Conservation (phyloP, 2,329 filamentous ascomycete species). For the Orbilia javanica region DNA sequence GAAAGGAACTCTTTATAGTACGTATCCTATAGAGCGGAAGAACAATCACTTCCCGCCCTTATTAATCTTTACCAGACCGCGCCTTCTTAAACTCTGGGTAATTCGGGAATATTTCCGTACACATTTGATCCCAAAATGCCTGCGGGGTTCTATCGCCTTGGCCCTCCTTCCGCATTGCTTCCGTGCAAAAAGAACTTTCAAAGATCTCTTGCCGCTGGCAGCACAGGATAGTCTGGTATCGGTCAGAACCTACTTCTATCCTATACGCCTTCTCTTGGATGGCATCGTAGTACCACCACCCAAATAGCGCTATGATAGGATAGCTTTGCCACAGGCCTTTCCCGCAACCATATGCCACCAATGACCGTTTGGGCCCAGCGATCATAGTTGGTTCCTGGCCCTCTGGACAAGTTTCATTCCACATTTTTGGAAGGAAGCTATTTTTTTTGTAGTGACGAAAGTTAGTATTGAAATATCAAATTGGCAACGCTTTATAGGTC, state of each 20-base stretch:
- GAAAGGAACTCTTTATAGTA: too few relatives aligned
- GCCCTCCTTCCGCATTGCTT: not conserved
- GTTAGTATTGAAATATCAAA: not conserved
- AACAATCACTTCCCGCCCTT: too few relatives aligned
- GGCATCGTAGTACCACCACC: conserved; percentile 24
- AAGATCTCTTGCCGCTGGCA: not conserved
- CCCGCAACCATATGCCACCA: conserved; percentile 39
- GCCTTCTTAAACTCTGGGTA: not conserved
- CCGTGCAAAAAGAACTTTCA: not conserved
- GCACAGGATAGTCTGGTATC: conserved; percentile 20
- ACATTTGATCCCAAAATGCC: conserved; percentile 24
- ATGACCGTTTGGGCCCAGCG: not conserved
- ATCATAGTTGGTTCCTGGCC: conserved; percentile 33
- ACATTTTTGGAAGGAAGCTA: conserved; percentile 28
- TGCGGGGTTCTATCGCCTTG: not conserved
- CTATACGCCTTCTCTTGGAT: not conserved
- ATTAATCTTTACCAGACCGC: too few relatives aligned
- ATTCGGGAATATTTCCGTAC: conserved; percentile 22
- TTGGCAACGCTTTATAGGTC: not conserved
- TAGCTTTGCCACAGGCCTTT: conserved; percentile 15
- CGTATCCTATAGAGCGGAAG: too few relatives aligned
- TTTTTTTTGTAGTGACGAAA: not conserved
- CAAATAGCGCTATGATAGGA: not conserved
- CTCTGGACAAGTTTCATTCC: conserved; percentile 15
- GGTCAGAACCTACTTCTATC: not conserved